Percentiles rank a stretch among this genome's conserved stretches.
phyloP scores from a whole-genome alignment of 2,329 filamentous ascomycete species.

The Aspergillus ibericus region DNA sequence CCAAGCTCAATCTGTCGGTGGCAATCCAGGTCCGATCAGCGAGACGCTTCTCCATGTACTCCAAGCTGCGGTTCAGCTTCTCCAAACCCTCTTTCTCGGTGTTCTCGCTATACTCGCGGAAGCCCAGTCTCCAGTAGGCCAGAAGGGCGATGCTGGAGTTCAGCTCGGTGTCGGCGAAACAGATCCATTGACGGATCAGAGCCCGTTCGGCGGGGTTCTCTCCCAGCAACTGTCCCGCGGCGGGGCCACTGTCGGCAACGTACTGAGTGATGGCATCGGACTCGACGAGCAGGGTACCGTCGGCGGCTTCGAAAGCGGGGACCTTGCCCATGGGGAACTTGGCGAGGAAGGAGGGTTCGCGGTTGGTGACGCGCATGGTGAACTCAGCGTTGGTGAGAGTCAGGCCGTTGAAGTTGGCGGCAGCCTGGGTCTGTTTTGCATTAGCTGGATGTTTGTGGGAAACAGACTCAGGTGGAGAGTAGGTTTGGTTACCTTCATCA shows the following conservation, averaged over 20 bases:
- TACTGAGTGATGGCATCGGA: constrained; percentile 50
- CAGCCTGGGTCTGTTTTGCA: constrained; percentile 30
- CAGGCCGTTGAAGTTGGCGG: constrained; percentile 38
- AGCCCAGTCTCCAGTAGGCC: constrained; percentile 22
- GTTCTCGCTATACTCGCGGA: constrained; percentile 21
- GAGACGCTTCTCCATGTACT: constrained; percentile 22
- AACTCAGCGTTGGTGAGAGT: constrained; percentile 36
- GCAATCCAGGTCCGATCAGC: constrained; percentile 25
- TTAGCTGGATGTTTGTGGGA: neutral
- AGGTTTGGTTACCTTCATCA: constrained; percentile 17
- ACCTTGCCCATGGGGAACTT: constrained; percentile 57
- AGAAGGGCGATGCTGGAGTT: constrained; percentile 19
- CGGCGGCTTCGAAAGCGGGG: constrained; percentile 50
- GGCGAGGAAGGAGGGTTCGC: constrained; percentile 46
- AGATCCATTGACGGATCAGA: constrained; percentile 50
- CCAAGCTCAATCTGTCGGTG: constrained; percentile 28
- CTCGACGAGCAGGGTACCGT: constrained; percentile 48
- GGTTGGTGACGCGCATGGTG: constrained; percentile 46
- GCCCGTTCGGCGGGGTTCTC: constrained; percentile 43
- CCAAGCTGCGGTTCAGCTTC: constrained; percentile 24
- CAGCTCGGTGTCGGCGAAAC: constrained; percentile 40
- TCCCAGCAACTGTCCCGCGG: constrained; percentile 50
- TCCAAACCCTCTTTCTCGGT: constrained; percentile 18
- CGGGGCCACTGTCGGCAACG: constrained; percentile 49
- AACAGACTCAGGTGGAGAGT: neutral